Evolutionary conservation across 768 basidiomycete species (phyloP).

Genomic region (Boletus rubescentipes): DNA sequence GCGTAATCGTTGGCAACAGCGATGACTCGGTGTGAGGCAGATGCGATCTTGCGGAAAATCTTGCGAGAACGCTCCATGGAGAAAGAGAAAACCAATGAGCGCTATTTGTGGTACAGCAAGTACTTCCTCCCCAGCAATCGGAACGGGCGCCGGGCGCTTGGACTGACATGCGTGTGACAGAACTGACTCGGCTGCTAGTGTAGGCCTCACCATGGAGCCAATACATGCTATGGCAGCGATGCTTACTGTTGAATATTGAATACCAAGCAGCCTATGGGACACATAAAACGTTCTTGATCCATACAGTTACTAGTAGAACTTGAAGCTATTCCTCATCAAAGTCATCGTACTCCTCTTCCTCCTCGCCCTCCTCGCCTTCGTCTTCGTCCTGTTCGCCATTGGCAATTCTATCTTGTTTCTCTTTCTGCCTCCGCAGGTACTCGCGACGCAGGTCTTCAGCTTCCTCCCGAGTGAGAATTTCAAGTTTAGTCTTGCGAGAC

Average conservation of each 20-base stretch:
- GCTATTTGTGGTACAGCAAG: no score
- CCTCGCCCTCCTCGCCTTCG: slow-evolving; percentile 2
- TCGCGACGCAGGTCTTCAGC: slow-evolving; percentile 3
- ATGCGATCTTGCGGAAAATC: not conserved
- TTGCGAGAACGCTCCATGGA: slow-evolving; percentile 8
- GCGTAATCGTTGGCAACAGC: not conserved
- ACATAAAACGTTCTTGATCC: no score
- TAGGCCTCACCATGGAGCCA: no score
- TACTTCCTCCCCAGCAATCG: no score
- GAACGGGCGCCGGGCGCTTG: no score
- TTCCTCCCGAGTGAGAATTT: slow-evolving; percentile 23
- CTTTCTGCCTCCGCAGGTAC: slow-evolving; percentile 5
- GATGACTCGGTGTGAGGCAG: not conserved
- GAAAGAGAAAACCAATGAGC: no score
- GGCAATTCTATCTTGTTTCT: slow-evolving; percentile 9
- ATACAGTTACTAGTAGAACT: no score
- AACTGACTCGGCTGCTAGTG: no score
- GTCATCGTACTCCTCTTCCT: slow-evolving; percentile 2
- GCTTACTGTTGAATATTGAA: no score
- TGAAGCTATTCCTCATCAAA: not conserved
- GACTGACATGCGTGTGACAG: no score
- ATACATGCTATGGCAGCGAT: no score
- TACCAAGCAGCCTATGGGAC: no score
- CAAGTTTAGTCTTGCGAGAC: slow-evolving; percentile 20
- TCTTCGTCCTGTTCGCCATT: slow-evolving; percentile 11